Conservation (phyloP, 2,329 filamentous ascomycete genomes). For the Fusarium secorum region DNA sequence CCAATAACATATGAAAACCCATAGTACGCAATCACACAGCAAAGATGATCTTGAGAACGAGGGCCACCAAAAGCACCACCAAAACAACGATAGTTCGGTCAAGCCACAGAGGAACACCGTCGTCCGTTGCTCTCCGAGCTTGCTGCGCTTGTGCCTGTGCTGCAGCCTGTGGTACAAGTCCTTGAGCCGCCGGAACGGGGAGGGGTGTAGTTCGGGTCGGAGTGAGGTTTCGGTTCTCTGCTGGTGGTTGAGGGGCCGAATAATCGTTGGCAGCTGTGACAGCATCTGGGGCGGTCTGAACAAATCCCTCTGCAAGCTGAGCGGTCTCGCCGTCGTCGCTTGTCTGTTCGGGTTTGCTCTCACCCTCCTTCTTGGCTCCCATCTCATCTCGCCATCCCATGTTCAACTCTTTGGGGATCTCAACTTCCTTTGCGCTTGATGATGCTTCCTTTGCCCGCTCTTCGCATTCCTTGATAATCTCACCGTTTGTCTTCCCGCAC, state of each 20-base stretch:
- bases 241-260: slow-evolving; percentile 5
- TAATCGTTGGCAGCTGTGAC: background rate
- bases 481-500: slow-evolving; percentile 75
- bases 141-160: slow-evolving; percentile 23
- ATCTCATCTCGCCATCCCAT: slow-evolving; percentile 80
- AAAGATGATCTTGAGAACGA: slow-evolving; percentile 68
- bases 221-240: slow-evolving; percentile 20
- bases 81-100: slow-evolving; percentile 82
- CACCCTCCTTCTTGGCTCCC: slow-evolving; percentile 47
- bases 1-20: background rate
- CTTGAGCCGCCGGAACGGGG: slow-evolving; percentile 10
- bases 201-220: slow-evolving; percentile 20
- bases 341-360: slow-evolving; percentile 9
- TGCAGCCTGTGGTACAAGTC: slow-evolving; percentile 9
- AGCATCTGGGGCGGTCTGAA: slow-evolving; percentile 53
- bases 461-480: slow-evolving; percentile 77
- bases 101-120: slow-evolving; percentile 75
- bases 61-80: slow-evolving; percentile 71
- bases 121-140: slow-evolving; percentile 42
- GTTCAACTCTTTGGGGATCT: slow-evolving; percentile 63
- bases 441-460: slow-evolving; percentile 57
- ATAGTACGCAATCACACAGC: slow-evolving; percentile 32
- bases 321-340: slow-evolving; percentile 54
- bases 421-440: slow-evolving; percentile 51
- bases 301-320: slow-evolving; percentile 65